Percentiles rank a stretch among this genome's conserved stretches.
phyloP scores from a whole-genome alignment of 176 grass and related monocot genomes.

The Cenchrus purpureus region DNA sequence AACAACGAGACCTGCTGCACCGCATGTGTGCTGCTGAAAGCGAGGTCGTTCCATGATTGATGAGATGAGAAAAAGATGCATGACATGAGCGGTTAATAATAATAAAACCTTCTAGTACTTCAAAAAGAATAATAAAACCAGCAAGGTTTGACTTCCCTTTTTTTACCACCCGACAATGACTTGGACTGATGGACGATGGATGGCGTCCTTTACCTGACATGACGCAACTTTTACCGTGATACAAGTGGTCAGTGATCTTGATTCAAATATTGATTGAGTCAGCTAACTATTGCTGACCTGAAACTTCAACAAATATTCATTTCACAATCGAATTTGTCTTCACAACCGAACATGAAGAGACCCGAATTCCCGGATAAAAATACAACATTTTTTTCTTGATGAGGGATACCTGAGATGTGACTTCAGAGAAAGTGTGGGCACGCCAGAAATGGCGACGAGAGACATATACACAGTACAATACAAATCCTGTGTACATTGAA shows the following conservation, averaged over 20 bases:
- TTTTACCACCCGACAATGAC: neutral
- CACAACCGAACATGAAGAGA: neutral
- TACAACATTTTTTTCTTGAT: neutral
- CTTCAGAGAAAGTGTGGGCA: too few relatives aligned
- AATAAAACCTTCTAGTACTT: too few relatives aligned
- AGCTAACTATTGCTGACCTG: neutral
- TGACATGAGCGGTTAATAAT: neutral
- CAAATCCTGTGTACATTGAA: neutral
- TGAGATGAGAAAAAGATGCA: neutral
- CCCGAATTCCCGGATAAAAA: neutral
- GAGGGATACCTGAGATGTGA: neutral
- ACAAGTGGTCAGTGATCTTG: neutral
- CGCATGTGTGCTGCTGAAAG: neutral
- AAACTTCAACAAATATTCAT: neutral
- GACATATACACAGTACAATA: neutral
- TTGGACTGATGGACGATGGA: neutral
- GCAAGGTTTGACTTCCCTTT: neutral
- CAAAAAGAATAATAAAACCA: too few relatives aligned
- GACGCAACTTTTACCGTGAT: constrained; percentile 7
- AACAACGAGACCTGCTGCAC: neutral
- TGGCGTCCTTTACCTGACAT: constrained; percentile 1
- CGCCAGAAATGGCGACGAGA: neutral
- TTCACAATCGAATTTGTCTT: neutral
- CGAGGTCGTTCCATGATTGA: neutral
- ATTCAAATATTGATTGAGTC: neutral